Percentiles rank a stretch among this genome's conserved stretches.
Evolutionary conservation across 805 yeast genomes (phyloP).

Genomic region (Wickerhamiella sorbophila): DNA sequence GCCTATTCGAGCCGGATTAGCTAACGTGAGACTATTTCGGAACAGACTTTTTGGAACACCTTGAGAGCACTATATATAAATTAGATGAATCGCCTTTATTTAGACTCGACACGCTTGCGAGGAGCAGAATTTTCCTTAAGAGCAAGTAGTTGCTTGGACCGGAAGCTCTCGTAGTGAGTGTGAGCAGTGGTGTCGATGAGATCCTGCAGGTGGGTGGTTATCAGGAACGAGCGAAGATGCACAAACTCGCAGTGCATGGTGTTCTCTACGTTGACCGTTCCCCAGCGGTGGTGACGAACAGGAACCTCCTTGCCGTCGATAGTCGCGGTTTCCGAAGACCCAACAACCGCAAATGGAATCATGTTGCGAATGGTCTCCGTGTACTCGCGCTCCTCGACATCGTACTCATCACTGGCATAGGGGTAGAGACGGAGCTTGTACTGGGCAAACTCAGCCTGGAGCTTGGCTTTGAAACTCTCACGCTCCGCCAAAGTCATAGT

Average conservation of each 20-base stretch:
- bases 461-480: conserved; percentile 53
- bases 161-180: conserved; percentile 81
- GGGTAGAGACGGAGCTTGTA: conserved; percentile 75
- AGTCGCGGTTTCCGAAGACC: conserved; percentile 66
- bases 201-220: conserved; percentile 91
- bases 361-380: conserved; percentile 23
- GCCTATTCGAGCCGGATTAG: no score
- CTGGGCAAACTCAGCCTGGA: conserved; percentile 58
- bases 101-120: conserved; percentile 8
- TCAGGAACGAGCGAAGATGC: conserved; percentile 81
- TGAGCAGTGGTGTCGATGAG: conserved; percentile 83
- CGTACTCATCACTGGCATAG: conserved; percentile 38
- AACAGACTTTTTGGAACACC: no score
- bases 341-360: conserved; percentile 88
- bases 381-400: conserved; percentile 25
- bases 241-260: conserved; percentile 92
- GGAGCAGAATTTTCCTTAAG: conserved; percentile 57
- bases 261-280: conserved; percentile 84
- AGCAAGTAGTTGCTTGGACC: conserved; percentile 86
- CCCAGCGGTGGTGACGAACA: conserved; percentile 92
- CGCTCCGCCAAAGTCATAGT: conserved; percentile 79
- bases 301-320: conserved; percentile 68
- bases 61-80: background rate
- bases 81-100: no score
- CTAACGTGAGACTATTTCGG: no score